Percentiles rank a stretch among this genome's conserved stretches.
phyloP scores from a whole-genome alignment of 1,284 basidiomycete genomes.

The Athelia psychrophila region DNA sequence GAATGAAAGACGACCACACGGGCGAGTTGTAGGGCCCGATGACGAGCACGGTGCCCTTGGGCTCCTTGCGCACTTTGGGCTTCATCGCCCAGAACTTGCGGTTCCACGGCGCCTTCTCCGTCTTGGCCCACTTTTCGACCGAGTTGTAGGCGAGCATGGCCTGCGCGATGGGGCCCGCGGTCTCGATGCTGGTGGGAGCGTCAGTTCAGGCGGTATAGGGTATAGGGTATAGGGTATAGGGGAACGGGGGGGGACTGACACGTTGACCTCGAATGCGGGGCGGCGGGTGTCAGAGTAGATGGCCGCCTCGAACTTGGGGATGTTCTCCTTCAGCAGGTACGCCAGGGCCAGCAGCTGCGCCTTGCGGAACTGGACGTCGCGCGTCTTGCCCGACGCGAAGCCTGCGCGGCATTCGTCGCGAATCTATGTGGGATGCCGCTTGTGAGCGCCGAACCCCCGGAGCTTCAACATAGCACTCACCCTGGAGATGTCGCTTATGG shows the following conservation, averaged over 20 bases:
- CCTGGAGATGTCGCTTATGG: not conserved
- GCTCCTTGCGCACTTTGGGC: conserved; percentile 38
- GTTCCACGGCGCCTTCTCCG: not conserved
- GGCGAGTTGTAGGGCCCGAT: conserved; percentile 38
- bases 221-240: too few species aligned
- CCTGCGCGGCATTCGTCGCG: conserved; percentile 39
- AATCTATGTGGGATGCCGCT: conserved; percentile 29
- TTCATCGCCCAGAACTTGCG: not conserved
- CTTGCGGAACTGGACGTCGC: conserved; percentile 51
- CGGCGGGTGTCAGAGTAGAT: conserved; percentile 19
- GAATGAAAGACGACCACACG: conserved; percentile 7
- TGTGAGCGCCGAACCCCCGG: not conserved
- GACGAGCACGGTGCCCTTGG: conserved; percentile 50
- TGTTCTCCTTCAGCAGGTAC: conserved; percentile 56
- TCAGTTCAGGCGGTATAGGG: too few species aligned
- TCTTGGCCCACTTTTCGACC: not conserved
- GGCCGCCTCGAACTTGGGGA: conserved; percentile 41
- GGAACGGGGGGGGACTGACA: not conserved
- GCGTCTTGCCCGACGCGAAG: conserved; percentile 48
- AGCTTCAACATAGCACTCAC: not conserved
- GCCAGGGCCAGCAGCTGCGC: conserved; percentile 61
- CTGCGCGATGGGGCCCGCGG: not conserved
- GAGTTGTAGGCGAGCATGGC: not conserved
- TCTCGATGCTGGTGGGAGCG: too few species aligned
- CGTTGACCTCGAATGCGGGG: not conserved